phyloP scores from a whole-genome alignment of 78 protist species.

The Mantamonas sphyraenae region DNA sequence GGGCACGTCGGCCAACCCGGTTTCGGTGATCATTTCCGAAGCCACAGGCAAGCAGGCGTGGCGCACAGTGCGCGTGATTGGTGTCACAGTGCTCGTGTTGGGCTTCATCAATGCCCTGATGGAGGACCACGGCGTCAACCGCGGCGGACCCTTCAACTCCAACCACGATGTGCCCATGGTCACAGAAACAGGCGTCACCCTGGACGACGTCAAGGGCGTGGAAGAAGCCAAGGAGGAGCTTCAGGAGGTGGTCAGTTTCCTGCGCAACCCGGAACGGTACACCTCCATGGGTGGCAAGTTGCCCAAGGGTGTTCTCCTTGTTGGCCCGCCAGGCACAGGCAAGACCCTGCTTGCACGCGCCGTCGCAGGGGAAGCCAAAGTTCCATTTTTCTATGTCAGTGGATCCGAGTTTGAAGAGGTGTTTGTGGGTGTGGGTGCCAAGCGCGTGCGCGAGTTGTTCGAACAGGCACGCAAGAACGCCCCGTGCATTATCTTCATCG shows the following conservation, averaged over 20 bases:
- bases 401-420: slow-evolving; percentile 82
- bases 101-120: too few relatives aligned
- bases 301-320: slow-evolving; percentile 74
- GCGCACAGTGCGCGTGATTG: too few relatives aligned
- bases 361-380: slow-evolving; percentile 87
- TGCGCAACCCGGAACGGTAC: slow-evolving; percentile 67
- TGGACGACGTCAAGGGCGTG: slow-evolving; percentile 54
- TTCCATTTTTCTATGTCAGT: slow-evolving; percentile 68
- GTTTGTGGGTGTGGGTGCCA: slow-evolving; percentile 94
- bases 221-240: slow-evolving; percentile 85
- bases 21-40: too few relatives aligned
- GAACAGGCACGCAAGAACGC: slow-evolving; percentile 49
- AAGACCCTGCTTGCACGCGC: slow-evolving; percentile 92
- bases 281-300: slow-evolving; percentile 79
- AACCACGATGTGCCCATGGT: too few relatives aligned
- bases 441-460: slow-evolving; percentile 81
- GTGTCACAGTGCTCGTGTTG: too few relatives aligned
- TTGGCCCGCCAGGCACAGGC: slow-evolving; percentile 93
- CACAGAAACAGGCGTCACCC: too few relatives aligned
- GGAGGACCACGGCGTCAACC: too few relatives aligned
- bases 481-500: slow-evolving; percentile 89
- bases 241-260: slow-evolving; percentile 69
- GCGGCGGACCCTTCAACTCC: too few relatives aligned
- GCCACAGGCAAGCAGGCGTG: too few relatives aligned
- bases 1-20: too few relatives aligned